These are phyloP conservation scores for Gamarada debralockiae DNA, from an alignment of 495 filamentous ascomycete species.

Conservation along the genomic window DNA sequence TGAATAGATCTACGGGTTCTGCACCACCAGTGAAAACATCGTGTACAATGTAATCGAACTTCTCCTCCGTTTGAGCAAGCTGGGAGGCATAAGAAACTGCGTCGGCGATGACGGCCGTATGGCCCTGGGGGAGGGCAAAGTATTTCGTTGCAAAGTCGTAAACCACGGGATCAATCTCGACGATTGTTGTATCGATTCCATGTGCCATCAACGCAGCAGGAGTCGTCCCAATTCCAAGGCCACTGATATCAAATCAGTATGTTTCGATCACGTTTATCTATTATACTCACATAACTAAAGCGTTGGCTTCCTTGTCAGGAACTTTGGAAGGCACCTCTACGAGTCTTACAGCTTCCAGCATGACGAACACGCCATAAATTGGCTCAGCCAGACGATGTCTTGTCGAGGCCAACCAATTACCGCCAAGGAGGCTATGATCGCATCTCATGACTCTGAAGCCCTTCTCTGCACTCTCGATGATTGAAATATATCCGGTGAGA, in stretches of 20 bases:
- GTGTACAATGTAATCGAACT: conserved; percentile 90
- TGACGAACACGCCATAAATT: conserved; percentile 88
- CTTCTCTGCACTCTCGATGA: conserved; percentile 67
- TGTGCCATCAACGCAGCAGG: conserved; percentile 82
- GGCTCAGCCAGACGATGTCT: conserved; percentile 55
- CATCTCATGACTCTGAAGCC: conserved; percentile 83
- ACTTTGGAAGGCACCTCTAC: conserved; percentile 53
- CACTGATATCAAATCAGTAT: conserved; percentile 39
- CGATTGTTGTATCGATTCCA: conserved; percentile 85
- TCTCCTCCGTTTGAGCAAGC: conserved; percentile 34
- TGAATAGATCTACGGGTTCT: conserved; percentile 86
- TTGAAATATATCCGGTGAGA: conserved; percentile 85
- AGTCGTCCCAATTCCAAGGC: conserved; percentile 87
- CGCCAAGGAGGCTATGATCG: conserved; percentile 90
- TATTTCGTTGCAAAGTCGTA: conserved; percentile 76
- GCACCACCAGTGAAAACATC: conserved; percentile 99
- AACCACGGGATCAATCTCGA: conserved; percentile 91
- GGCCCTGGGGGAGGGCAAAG: conserved; percentile 74
- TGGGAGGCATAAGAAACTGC: conserved; percentile 71
- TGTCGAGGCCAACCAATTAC: conserved; percentile 62
- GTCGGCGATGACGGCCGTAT: conserved; percentile 77
- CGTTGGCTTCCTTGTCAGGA: conserved; percentile 63
- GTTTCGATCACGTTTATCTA: background rate
- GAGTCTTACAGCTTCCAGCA: conserved; percentile 86
- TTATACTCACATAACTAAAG: conserved; percentile 71